Evolutionary conservation across 2,329 filamentous ascomycete species (phyloP), one percentile per base, ranked within the genome.

Genomic region (Beauveria caledonica): DNA sequence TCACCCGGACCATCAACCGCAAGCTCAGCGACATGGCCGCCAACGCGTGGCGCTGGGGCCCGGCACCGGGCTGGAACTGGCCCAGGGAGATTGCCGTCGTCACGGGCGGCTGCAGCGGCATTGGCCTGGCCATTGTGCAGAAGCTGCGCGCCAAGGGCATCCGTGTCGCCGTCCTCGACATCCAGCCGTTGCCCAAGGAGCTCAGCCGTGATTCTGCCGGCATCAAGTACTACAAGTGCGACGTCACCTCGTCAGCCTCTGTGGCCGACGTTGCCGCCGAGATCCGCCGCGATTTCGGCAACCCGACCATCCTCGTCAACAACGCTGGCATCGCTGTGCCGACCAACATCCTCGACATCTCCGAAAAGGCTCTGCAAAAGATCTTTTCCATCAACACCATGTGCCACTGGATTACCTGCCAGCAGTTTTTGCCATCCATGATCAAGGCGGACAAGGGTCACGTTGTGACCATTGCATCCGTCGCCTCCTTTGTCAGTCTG

Each of bases 31-130:
- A 49, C 33, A 50, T 59, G 17, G 64, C 64, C 13, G 56, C 59
- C 7, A 64, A 63, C 57, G 49, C 58, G 19, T 64, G 63, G 63
- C 40, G 62, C 9, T n/a, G 63, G 45, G 55, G 49, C 0, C 33
- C 58, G 0, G 23, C 49, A 8, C 51, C 42, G 2, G 53, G 54
- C 42, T 66, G 70, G 71, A 11, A 62, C 55, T 66, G 63, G 64
- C 42, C 54, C 9, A 42, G 46, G 6, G 64, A 66, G 64, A 63
- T 90, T 45, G 83, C 87, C 2, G 76, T 90, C 45, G 79, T 91
- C n/a, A 90, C 88, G 0, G 88, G 88, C 15, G 88, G 88, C 9
- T 84, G 84, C 50, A 82, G 83, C 60, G 88, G 88, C 0, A 90
- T 91, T 66, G 88, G 88, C 7, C 80, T 79, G 42, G 74, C 80